A percentile compares a stretch with the other conserved stretches of the same genome.
These are phyloP conservation scores for Pestalotiopsis sp. DNA, from an alignment of 2,329 filamentous ascomycete species.

Conservation along the genomic window DNA sequence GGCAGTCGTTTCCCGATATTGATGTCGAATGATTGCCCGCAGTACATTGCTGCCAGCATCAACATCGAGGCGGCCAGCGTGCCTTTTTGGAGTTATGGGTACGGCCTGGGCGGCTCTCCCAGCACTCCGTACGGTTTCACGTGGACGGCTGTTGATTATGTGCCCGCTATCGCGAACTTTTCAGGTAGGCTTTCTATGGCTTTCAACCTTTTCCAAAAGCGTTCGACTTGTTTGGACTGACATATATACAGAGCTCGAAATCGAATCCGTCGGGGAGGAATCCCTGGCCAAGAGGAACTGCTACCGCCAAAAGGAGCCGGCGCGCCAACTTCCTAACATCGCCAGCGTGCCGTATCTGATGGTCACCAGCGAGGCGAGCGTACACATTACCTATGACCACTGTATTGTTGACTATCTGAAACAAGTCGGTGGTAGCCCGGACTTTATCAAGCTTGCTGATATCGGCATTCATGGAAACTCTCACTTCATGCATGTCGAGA, in stretches of 20 bases:
- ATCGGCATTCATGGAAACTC: constrained; percentile 54
- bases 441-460: constrained; percentile 47
- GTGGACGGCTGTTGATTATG: constrained; percentile 43
- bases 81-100: constrained; percentile 22
- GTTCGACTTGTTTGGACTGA: no score
- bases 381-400: constrained; percentile 58
- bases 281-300: constrained; percentile 12
- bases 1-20: constrained; percentile 25
- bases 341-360: constrained; percentile 48
- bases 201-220: no score
- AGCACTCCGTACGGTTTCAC: constrained; percentile 41
- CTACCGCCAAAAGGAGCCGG: constrained; percentile 11
- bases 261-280: constrained; percentile 7
- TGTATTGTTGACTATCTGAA: constrained; percentile 53
- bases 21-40: constrained; percentile 29
- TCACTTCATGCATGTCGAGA: constrained; percentile 57
- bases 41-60: constrained; percentile 28
- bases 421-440: constrained; percentile 51
- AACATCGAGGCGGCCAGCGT: constrained; percentile 30
- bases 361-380: constrained; percentile 54
- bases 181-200: no score
- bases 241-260: neutral
- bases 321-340: constrained; percentile 50
- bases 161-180: constrained; percentile 34
- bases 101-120: constrained; percentile 7